phyloP scores from a whole-genome alignment of 1,139 yeast species.

The Debaryomyces sp. region DNA sequence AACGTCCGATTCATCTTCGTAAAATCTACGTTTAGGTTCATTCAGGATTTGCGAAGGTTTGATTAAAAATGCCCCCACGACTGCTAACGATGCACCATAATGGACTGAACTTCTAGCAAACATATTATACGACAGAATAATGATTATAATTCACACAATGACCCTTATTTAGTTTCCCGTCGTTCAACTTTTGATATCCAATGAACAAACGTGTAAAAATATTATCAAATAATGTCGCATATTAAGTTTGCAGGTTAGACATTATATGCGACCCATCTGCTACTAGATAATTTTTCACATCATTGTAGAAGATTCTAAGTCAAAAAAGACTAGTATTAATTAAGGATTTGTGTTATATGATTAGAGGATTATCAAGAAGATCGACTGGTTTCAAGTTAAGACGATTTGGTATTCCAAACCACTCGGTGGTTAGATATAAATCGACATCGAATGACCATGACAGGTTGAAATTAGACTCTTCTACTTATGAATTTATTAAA shows the following conservation, averaged over 20 bases:
- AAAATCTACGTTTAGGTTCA: conserved; percentile 53
- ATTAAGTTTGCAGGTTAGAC: conserved; percentile 2
- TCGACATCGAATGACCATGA: not conserved
- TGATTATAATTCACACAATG: not conserved
- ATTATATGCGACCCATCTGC: conserved; percentile 1
- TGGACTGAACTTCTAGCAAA: conserved; percentile 5
- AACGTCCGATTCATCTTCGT: conserved; percentile 57
- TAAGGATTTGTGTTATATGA: not conserved
- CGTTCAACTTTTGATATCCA: not conserved
- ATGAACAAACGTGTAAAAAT: conserved; percentile 6
- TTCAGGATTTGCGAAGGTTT: conserved; percentile 18
- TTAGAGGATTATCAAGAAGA: conserved; percentile 1
- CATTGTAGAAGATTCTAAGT: not conserved
- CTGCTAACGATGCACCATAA: conserved; percentile 6
- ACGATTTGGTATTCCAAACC: not conserved
- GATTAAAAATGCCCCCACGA: conserved; percentile 1
- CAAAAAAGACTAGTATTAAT: not conserved
- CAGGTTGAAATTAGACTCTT: conserved; percentile 9
- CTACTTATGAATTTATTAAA: conserved; percentile 11
- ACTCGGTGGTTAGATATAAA: not conserved
- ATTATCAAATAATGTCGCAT: conserved; percentile 1
- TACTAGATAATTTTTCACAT: conserved; percentile 7
- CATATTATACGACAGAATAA: not conserved
- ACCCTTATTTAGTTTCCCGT: not conserved
- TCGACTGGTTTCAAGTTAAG: not conserved